Evolutionary conservation across 208 protist genomes (phyloP), one percentile per base, ranked within the genome.

Genomic region (Herpetomonas muscarum): DNA sequence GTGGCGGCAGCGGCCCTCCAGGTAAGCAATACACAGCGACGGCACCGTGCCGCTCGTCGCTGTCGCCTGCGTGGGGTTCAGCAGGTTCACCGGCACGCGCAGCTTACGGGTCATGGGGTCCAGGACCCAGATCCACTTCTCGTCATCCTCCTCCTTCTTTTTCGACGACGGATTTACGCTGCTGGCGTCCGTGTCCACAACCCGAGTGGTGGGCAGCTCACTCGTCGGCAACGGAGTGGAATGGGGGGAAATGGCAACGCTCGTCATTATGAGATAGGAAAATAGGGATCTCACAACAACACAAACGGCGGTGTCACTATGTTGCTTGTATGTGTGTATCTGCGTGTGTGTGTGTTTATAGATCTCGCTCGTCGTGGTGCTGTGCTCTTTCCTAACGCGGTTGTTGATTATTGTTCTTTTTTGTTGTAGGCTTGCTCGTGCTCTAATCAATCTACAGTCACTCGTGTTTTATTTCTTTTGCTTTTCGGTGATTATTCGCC

Each of bases 91-190:
- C 13, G 87, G 87, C 28, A 94, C 87, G 9, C 84, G 81, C 45
- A 94, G 64, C 55, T 94, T 94, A 26, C 87, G 78, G 4, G 87
- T 92, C 69, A 90, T 73, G 1, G 87, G 87, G 57, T 94, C 87
- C 13, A 94, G 68, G 39, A 94, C 87, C 85, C 87, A 94, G 50
- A 94, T 90, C 77, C 81, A 94, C 65, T 84, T 79, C 17, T 81
- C 65, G 17, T 76, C 69, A 2, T 85, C 61, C 54, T 78, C 70
- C 28, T 75, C 47, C 21, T n/a, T n/a, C n/a, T n/a, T n/a, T n/a
- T n/a, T n/a, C n/a, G n/a, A n/a, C n/a, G n/a, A n/a, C n/a, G n/a
- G n/a, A n/a, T n/a, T n/a, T n/a, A n/a, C n/a, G n/a, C n/a, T n/a
- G n/a, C n/a, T n/a, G n/a, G n/a, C n/a, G n/a, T n/a, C n/a, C n/a